Conservation (phyloP, 805 yeast genomes). For the Cyberlindnera maritima region DNA sequence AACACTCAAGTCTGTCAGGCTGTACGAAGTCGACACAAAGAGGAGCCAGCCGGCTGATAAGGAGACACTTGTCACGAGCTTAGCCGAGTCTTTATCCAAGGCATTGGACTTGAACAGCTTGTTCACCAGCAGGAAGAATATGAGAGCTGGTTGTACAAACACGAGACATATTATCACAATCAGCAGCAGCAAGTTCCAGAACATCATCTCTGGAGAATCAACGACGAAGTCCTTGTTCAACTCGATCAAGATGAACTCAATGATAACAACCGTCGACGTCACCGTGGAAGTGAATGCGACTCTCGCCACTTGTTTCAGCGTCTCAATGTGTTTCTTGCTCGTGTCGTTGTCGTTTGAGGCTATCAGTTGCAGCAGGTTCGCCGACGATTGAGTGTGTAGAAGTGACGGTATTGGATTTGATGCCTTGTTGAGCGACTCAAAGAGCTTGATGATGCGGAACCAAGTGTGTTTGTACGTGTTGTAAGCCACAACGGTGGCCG, state of each 20-base stretch:
- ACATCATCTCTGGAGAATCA: conserved; percentile 3
- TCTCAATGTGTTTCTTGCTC: not conserved
- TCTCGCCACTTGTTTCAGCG: conserved; percentile 14
- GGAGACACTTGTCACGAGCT: conserved; percentile 2
- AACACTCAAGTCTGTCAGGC: conserved; percentile 20
- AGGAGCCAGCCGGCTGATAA: conserved; percentile 19
- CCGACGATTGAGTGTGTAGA: conserved; percentile 10
- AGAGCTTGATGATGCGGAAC: conserved; percentile 21
- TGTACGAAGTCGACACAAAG: conserved; percentile 20
- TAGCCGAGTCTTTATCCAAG: conserved; percentile 10
- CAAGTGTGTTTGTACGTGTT: conserved; percentile 20
- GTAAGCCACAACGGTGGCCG: conserved; percentile 12
- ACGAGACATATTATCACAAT: conserved; percentile 15
- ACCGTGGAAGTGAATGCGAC: conserved; percentile 21
- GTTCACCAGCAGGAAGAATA: conserved; percentile 17
- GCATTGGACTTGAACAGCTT: conserved; percentile 18
- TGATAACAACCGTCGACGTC: conserved; percentile 18
- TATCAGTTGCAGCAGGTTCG: conserved; percentile 15
- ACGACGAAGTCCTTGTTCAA: conserved; percentile 11
- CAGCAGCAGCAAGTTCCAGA: conserved; percentile 15
- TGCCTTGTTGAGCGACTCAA: conserved; percentile 17
- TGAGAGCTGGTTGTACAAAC: conserved; percentile 22
- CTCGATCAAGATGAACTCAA: conserved; percentile 26
- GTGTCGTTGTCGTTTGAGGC: conserved; percentile 3
- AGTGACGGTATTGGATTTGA: conserved; percentile 8